These are phyloP conservation scores for Anastatica hierochuntica DNA, from an alignment of 345 rosid species.

Conservation along the genomic window DNA sequence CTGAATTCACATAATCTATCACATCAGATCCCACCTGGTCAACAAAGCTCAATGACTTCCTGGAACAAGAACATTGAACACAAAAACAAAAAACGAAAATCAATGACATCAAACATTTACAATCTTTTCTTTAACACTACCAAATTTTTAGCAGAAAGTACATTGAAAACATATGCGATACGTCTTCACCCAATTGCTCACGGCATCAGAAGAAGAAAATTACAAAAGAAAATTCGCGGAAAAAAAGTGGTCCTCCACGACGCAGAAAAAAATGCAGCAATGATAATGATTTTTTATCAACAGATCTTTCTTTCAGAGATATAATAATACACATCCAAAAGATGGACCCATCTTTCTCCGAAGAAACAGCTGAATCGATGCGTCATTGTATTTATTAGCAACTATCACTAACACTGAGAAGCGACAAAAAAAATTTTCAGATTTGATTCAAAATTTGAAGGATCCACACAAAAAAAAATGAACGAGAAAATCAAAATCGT, in stretches of 20 bases:
- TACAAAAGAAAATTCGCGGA: not conserved
- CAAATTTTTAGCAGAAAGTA: conserved; percentile 12
- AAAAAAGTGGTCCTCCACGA: conserved; percentile 11
- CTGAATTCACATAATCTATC: conserved; percentile 14
- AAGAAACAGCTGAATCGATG: conserved; percentile 18
- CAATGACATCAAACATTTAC: not conserved
- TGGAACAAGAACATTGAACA: conserved; percentile 2
- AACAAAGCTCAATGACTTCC: conserved; percentile 1
- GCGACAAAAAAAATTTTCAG: conserved; percentile 13
- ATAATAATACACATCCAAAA: not conserved
- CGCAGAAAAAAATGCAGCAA: conserved; percentile 16
- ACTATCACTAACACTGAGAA: not conserved
- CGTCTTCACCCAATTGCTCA: too few species aligned
- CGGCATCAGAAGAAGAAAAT: not conserved
- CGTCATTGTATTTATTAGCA: conserved; percentile 12
- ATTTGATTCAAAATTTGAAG: conserved; percentile 7
- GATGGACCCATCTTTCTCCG: conserved; percentile 14
- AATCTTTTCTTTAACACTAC: too few species aligned
- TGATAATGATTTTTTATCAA: not conserved
- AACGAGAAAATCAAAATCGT: not conserved
- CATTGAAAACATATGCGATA: too few species aligned
- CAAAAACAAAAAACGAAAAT: conserved; percentile 3
- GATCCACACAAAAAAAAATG: not conserved
- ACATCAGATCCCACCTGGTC: not conserved
- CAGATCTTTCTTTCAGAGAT: not conserved